These are phyloP conservation scores for Cubamyces lactineus DNA, from an alignment of 768 basidiomycete species.

Conservation along the genomic window DNA sequence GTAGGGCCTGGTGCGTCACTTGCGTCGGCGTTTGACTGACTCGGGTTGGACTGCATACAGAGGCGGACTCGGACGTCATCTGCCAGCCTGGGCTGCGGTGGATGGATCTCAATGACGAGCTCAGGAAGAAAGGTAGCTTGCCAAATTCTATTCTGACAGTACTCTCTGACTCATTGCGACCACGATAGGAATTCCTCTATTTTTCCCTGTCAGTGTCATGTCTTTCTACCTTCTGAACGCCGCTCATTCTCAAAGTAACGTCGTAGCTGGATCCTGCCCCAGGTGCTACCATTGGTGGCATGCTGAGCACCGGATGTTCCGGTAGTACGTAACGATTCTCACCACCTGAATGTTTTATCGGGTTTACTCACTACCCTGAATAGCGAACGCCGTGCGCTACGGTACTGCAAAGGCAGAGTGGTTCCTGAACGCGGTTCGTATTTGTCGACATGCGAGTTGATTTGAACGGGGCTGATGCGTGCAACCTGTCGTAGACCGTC, in stretches of 20 bases:
- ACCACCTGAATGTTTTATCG: background rate
- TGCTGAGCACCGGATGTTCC: slow-evolving; percentile 85
- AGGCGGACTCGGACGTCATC: slow-evolving; percentile 70
- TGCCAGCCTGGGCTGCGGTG: slow-evolving; percentile 76
- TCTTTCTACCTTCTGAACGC: background rate
- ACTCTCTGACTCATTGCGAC: background rate
- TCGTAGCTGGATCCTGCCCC: slow-evolving; percentile 74
- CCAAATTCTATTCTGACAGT: background rate
- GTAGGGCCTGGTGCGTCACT: slow-evolving; percentile 39
- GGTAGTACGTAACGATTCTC: slow-evolving; percentile 54
- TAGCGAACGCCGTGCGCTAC: slow-evolving; percentile 82
- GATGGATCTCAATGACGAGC: slow-evolving; percentile 70
- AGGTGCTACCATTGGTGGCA: slow-evolving; percentile 82
- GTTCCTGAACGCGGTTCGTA: slow-evolving; percentile 80
- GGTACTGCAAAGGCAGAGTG: slow-evolving; percentile 90
- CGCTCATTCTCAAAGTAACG: background rate
- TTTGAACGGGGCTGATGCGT: background rate
- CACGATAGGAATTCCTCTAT: slow-evolving; percentile 67
- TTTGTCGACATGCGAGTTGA: background rate
- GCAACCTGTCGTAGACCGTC: slow-evolving; percentile 59
- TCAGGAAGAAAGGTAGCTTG: slow-evolving; percentile 58
- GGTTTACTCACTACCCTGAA: background rate
- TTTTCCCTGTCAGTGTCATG: slow-evolving; percentile 68
- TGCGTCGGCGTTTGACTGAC: background rate
- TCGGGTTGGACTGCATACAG: slow-evolving; percentile 36